Evolutionary conservation across 1,284 basidiomycete species (phyloP), one percentile per base, ranked within the genome.

Genomic region (Boletus mariae): DNA sequence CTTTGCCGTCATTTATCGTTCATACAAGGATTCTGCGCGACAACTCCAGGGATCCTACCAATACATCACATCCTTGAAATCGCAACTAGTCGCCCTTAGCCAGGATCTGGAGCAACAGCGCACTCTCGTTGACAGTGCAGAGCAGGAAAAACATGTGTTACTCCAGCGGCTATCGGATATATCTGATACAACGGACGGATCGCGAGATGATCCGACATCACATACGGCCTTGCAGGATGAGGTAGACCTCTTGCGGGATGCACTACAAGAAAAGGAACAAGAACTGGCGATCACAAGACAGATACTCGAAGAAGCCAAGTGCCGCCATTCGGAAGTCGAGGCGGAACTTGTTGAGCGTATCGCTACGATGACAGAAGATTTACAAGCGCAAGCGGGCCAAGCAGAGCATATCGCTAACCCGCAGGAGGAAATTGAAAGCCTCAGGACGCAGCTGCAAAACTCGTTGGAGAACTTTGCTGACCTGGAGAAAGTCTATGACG

Each of bases 1-100:
- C 28, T 66, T 78, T 10, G 68, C 72, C 4, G 49, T 63, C 29
- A 49, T 70, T 5, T 66, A 68, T 17, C 56, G 43, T 17, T 47
- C 44, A 46, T 58, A 67, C 55, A 58, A 54, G 49, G 47, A 57
- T 45, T 57, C 45, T 35, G 12, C 34, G 42, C 56, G 35, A 40
- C 62, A 34, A n/a, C 57, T 62, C 29, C 56, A 53, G 15, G 35
- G 6, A 35, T 57, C 52, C 32, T 47, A 45, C 23, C 43, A 47
- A 26, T 45, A 43, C 13, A 41, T 32, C 9, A 20, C 48, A 28
- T 56, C 47, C 17, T 44, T 70, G 49, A 53, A 69, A 54, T 62
- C 54, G 4, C 58, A 59, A n/a, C 28, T 63, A 31, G 53, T 32
- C 17, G 13, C 31, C 13, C 49, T 65, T 11, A 7, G 17, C 6